Percentiles rank a stretch among this genome's conserved stretches.
phyloP scores from a whole-genome alignment of 2,329 filamentous ascomycete genomes.

The Xylariaceae sp. region DNA sequence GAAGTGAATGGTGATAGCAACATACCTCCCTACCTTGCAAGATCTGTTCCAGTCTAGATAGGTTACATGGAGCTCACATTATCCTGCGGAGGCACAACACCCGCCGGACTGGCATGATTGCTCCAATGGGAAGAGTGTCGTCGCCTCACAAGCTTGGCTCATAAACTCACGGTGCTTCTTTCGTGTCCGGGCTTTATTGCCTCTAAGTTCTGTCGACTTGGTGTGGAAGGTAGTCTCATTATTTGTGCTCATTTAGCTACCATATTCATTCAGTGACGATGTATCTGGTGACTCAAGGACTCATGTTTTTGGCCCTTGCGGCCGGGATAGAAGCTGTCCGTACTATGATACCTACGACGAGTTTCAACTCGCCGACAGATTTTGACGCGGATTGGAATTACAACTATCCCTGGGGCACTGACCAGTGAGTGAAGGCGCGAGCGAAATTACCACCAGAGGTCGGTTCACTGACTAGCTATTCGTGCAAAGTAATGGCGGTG shows the following conservation, averaged over 20 bases:
- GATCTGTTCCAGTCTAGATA: not conserved
- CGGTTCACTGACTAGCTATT: not conserved
- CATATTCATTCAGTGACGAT: constrained; percentile 6
- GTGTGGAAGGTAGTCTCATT: not conserved
- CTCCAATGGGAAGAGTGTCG: constrained; percentile 4
- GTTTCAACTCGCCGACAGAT: constrained; percentile 37
- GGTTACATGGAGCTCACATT: constrained; percentile 1
- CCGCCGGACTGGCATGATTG: constrained; percentile 3
- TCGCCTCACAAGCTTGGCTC: not conserved
- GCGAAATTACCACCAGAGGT: too few relatives aligned
- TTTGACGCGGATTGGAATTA: constrained; percentile 46
- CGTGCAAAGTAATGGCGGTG: constrained; percentile 43
- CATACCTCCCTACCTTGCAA: not conserved
- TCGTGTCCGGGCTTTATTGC: not conserved
- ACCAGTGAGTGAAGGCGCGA: constrained; percentile 36
- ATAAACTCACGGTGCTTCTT: not conserved
- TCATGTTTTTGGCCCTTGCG: constrained; percentile 22
- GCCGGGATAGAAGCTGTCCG: constrained; percentile 29
- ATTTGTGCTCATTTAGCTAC: not conserved
- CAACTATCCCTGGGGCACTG: constrained; percentile 55
- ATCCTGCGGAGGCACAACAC: constrained; percentile 6
- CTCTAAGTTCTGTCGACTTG: not conserved
- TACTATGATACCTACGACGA: constrained; percentile 39
- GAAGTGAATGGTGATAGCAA: not conserved
- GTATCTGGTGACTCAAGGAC: constrained; percentile 2